Evolutionary conservation across 2,329 filamentous ascomycete genomes (phyloP).

Genomic region (Coniochaeta sp.): DNA sequence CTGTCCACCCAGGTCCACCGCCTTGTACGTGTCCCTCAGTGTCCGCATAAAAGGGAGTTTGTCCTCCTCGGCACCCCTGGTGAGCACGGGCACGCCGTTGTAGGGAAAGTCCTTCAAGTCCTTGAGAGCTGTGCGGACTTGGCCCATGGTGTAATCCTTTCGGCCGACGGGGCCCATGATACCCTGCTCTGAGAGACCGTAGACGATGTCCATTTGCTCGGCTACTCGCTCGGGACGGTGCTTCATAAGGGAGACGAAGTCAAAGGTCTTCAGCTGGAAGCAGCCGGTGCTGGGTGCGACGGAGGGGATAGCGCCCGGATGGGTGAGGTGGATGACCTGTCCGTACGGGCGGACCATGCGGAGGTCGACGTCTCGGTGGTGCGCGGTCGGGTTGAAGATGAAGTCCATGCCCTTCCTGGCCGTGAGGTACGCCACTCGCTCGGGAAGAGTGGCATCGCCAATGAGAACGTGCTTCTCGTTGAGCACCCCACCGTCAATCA

Average conservation of each 20-base stretch:
- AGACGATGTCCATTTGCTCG: background rate
- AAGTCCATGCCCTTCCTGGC: constrained; percentile 29
- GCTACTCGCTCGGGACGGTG: background rate
- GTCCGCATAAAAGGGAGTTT: background rate
- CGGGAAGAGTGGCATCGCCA: constrained; percentile 5
- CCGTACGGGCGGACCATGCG: constrained; percentile 20
- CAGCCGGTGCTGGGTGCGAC: background rate
- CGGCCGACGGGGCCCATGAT: background rate
- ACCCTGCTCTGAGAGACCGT: background rate
- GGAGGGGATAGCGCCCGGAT: background rate
- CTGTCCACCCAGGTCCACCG: constrained; percentile 11
- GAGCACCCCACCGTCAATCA: constrained; percentile 17
- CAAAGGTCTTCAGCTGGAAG: background rate
- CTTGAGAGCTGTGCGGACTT: background rate
- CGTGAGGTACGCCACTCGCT: constrained; percentile 24
- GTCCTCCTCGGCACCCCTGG: background rate
- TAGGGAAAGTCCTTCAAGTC: background rate
- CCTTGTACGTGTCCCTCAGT: background rate
- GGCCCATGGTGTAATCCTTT: background rate
- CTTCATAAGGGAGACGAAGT: background rate
- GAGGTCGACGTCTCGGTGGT: constrained; percentile 22
- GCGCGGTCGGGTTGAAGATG: constrained; percentile 37
- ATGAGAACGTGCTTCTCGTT: constrained; percentile 27
- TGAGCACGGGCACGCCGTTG: background rate
- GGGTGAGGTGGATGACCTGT: background rate